Conservation (phyloP, 805 yeast genomes). For the Ogataea corticis region DNA sequence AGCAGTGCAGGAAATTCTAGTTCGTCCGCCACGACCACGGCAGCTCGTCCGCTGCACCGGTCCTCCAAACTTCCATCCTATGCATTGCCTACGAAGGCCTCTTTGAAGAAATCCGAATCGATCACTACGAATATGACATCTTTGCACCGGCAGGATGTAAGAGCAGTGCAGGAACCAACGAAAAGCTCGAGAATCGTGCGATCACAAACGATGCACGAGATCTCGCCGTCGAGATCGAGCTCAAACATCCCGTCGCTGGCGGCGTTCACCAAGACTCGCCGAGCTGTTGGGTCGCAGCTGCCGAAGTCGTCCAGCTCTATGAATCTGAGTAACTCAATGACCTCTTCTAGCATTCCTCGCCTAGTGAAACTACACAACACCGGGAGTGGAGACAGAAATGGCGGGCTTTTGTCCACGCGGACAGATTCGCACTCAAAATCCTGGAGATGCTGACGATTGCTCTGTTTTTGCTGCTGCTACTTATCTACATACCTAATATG, state of each 20-base stretch:
- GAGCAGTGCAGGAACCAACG: neutral
- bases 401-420: neutral
- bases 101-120: conserved; percentile 17
- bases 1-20: neutral
- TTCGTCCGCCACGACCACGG: neutral
- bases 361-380: conserved; percentile 11
- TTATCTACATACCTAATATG: neutral
- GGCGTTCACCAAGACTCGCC: conserved; percentile 1
- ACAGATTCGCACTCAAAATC: conserved; percentile 16
- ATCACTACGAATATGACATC: neutral
- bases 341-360: conserved; percentile 16
- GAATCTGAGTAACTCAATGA: conserved; percentile 7
- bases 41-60: conserved; percentile 1
- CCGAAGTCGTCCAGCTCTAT: conserved; percentile 9
- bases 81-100: conserved; percentile 21
- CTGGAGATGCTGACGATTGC: conserved; percentile 16
- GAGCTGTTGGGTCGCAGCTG: neutral
- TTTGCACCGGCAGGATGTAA: neutral
- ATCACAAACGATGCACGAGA: conserved; percentile 23
- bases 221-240: conserved; percentile 20
- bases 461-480: neutral
- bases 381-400: neutral
- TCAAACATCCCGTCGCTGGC: conserved; percentile 12
- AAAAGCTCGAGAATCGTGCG: conserved; percentile 10
- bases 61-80: conserved; percentile 19